phyloP scores from a whole-genome alignment of 1,139 yeast genomes.

The Diutina ranongensis region DNA sequence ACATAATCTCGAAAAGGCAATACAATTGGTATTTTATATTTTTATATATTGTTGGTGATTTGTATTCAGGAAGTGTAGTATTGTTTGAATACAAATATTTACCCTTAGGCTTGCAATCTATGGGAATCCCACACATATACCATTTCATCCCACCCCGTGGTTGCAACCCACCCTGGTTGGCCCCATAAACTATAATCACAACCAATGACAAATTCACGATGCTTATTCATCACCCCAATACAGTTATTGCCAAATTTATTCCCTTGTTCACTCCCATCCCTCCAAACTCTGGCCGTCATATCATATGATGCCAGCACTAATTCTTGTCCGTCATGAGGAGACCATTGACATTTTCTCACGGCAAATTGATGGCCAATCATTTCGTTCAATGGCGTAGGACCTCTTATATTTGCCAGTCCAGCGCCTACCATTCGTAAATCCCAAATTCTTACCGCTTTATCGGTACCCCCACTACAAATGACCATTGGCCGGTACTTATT shows the following conservation, averaged over 20 bases:
- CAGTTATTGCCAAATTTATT: constrained; percentile 25
- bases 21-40: too few species aligned
- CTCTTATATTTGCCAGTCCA: constrained; percentile 34
- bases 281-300: constrained; percentile 86
- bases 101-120: not conserved
- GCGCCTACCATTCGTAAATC: constrained; percentile 60
- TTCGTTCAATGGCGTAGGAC: constrained; percentile 67
- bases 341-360: constrained; percentile 72
- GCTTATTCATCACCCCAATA: constrained; percentile 50
- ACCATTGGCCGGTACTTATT: constrained; percentile 76
- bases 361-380: constrained; percentile 86
- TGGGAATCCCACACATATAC: constrained; percentile 68
- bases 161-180: constrained; percentile 88
- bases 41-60: too few species aligned
- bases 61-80: too few species aligned
- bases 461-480: constrained; percentile 85
- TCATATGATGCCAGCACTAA: constrained; percentile 77
- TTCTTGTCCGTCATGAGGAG: constrained; percentile 71
- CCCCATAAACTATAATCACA: constrained; percentile 98
- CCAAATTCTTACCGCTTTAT: constrained; percentile 75
- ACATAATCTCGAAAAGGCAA: too few species aligned
- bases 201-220: constrained; percentile 87
- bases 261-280: constrained; percentile 48
- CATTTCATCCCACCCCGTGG: constrained; percentile 97
- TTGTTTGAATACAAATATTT: too few species aligned